Evolutionary conservation across 2,329 filamentous ascomycete species (phyloP).

Genomic region (Grosmannia serpens): DNA sequence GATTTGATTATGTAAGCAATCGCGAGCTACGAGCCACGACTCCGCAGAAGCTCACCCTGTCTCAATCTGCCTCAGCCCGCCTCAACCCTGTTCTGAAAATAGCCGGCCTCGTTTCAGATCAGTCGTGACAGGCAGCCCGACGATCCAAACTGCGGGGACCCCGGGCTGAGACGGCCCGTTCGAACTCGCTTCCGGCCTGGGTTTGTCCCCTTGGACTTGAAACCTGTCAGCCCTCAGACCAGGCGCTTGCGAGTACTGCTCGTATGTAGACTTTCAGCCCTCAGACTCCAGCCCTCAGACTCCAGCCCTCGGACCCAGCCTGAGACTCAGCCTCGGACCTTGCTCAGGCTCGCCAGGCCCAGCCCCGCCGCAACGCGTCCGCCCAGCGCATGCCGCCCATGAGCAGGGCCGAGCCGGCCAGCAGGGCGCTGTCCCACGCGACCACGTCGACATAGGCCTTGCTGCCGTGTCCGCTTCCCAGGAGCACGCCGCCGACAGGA

Average conservation of each 20-base stretch:
- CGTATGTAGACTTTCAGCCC: no score
- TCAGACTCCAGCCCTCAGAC: not conserved
- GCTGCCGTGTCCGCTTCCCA: slow-evolving; percentile 15
- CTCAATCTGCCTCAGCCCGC: no score
- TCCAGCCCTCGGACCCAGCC: not conserved
- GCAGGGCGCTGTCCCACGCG: slow-evolving; percentile 28
- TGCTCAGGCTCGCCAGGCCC: slow-evolving; percentile 11
- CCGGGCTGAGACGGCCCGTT: no score
- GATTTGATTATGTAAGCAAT: no score
- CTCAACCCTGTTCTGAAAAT: not conserved
- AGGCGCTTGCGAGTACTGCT: no score
- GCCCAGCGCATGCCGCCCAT: slow-evolving; percentile 30
- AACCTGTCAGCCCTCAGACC: no score
- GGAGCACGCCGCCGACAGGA: slow-evolving; percentile 29
- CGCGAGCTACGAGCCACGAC: no score
- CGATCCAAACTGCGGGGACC: no score
- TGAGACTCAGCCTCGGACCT: not conserved
- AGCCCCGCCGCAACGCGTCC: slow-evolving; percentile 11
- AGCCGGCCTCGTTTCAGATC: not conserved
- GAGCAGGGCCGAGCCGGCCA: slow-evolving; percentile 26
- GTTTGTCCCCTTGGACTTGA: no score
- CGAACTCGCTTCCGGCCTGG: no score
- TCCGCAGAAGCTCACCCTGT: no score
- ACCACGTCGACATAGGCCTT: slow-evolving; percentile 24
- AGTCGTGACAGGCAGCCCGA: no score